Evolutionary conservation across 2,329 filamentous ascomycete species (phyloP), one percentile per base, ranked within the genome.

Genomic region (Aspergillus transmontanensis): DNA sequence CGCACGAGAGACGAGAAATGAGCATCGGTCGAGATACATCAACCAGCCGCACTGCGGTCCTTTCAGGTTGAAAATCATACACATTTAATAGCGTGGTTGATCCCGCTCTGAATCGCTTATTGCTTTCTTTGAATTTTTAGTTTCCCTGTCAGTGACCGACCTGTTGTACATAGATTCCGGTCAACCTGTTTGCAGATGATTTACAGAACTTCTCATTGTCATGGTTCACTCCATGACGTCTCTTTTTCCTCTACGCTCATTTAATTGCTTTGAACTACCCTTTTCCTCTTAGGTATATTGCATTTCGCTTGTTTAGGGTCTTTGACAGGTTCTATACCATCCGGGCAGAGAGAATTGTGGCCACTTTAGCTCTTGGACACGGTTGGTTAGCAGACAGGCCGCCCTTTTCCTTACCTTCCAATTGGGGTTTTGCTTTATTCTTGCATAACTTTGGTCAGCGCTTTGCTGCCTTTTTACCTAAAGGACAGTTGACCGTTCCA

Each of bases 1-100:
- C 67, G 67, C 68, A 73, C 64, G 71, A 73, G 72, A 68, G 63
- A 73, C 64, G 72, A 74, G 72, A 69, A 68, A 74, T 59, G 72
- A 73, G 61, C 70, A 72, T 70, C 63, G 65, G 66, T 67, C 65
- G 57, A 66, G 51, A 65, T 57, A 62, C 48, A 55, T 66, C 58
- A 64, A 59, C 62, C 62, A 64, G 57, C 50, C 61, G 56, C 60
- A 58, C 62, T 58, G 58, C 36, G 66, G 58, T 61, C 57, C 53
- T 41, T 59, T 54, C 50, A 64, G 58, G 60, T 63, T 64, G 64
- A 60, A 66, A 61, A 51, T 66, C 51, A 61, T 63, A 65, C 62
- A 58, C 56, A 66, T 69, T 60, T 67, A 70, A 69, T 66, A 65
- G 65, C 64, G 69, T 66, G 68, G 63, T 70, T 65, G 65, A 69